phyloP scores from a whole-genome alignment of 331 rosid species.

The Rosa hybrid region DNA sequence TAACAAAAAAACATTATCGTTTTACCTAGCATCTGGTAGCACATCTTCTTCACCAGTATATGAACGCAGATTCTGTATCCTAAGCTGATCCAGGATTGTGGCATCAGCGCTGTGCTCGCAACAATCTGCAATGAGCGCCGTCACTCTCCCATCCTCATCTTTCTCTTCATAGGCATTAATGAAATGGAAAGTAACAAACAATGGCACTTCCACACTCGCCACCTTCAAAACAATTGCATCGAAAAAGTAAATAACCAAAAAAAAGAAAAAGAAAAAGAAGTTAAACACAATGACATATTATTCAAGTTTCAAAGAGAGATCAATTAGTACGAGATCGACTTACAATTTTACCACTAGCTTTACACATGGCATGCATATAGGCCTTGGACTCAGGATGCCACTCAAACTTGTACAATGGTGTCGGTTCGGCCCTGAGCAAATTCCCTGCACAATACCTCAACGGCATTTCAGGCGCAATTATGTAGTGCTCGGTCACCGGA shows the following conservation, averaged over 20 bases:
- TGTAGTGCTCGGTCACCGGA: constrained; percentile 75
- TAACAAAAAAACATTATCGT: not conserved
- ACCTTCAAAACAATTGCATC: constrained; percentile 44
- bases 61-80: constrained; percentile 65
- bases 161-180: constrained; percentile 87
- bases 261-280: not conserved
- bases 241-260: not conserved
- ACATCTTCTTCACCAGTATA: constrained; percentile 58
- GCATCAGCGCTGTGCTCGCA: constrained; percentile 82
- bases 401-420: constrained; percentile 83
- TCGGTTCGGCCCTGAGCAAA: constrained; percentile 84
- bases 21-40: constrained; percentile 83
- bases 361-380: constrained; percentile 83
- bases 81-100: constrained; percentile 63
- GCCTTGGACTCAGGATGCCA: constrained; percentile 87
- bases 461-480: constrained; percentile 86
- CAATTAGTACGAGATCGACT: constrained; percentile 15
- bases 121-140: constrained; percentile 67
- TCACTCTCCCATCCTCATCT: constrained; percentile 84
- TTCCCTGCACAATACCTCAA: constrained; percentile 85
- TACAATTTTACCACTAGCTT: constrained; percentile 74
- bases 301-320: not conserved
- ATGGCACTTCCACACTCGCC: constrained; percentile 86
- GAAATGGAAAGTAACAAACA: constrained; percentile 82
- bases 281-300: not conserved